Conservation (phyloP, 129 eudicot species). For the Helianthus tuberosus region DNA sequence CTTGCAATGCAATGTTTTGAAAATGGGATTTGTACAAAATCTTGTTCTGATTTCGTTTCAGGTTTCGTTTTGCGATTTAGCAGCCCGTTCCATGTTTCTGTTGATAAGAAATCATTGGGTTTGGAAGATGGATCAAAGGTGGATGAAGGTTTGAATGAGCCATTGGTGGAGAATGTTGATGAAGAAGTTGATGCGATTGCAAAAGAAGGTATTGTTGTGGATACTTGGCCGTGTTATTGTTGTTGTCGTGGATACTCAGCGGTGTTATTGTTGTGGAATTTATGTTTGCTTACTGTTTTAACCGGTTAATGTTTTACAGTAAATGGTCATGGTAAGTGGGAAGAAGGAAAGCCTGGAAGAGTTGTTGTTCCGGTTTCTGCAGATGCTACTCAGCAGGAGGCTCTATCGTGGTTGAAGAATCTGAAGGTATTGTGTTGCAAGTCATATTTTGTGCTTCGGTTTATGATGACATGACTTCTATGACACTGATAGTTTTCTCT, state of each 20-base stretch:
- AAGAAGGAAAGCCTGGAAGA: conserved; percentile 52
- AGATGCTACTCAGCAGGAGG: conserved; percentile 82
- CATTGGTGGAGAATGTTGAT: conserved; percentile 31
- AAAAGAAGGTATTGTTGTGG: conserved; percentile 44
- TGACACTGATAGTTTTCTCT: neutral
- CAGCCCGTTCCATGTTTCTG: conserved; percentile 42
- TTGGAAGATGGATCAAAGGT: conserved; percentile 40
- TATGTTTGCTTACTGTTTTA: neutral
- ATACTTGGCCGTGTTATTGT: neutral
- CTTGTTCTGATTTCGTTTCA: conserved; percentile 27
- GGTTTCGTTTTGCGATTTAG: conserved; percentile 52
- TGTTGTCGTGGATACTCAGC: neutral
- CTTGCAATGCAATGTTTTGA: conserved; percentile 8
- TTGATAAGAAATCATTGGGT: conserved; percentile 29
- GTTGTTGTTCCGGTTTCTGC: conserved; percentile 58
- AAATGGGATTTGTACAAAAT: neutral
- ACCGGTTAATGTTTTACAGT: conserved; percentile 27
- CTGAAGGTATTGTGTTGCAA: conserved; percentile 71
- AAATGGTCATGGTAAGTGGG: conserved; percentile 28
- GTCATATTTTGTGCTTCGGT: neutral
- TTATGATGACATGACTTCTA: conserved; percentile 1
- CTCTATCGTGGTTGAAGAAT: conserved; percentile 61
- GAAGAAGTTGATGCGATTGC: conserved; percentile 34
- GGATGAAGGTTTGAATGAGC: conserved; percentile 40
- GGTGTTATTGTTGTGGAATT: conserved; percentile 9